Evolutionary conservation across 495 filamentous ascomycete species (phyloP).

Genomic region (Penicillium argentinense): DNA sequence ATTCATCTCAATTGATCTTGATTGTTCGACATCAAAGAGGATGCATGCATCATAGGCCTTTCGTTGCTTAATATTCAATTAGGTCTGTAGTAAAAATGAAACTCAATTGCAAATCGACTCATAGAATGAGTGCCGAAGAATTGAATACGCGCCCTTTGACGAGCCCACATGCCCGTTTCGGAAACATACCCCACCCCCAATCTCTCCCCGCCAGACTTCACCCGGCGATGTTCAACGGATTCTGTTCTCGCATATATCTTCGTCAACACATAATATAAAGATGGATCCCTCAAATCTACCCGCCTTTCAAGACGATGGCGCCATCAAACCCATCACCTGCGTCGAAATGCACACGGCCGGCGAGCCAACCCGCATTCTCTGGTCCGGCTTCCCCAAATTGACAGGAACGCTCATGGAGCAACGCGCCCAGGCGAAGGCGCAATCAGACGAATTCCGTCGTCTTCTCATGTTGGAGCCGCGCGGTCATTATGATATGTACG

Average conservation of each 20-base stretch:
- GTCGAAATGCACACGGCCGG: constrained; percentile 39
- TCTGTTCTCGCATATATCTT: no score
- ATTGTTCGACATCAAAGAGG: no score
- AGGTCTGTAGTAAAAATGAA: no score
- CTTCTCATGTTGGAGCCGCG: constrained; percentile 35
- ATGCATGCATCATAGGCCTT: no score
- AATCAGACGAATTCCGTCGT: constrained; percentile 28
- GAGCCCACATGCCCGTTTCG: constrained; percentile 1
- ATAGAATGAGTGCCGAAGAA: no score
- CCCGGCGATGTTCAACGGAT: no score
- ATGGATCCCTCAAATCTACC: no score
- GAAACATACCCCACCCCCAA: background rate
- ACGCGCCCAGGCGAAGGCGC: constrained; percentile 22
- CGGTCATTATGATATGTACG: constrained; percentile 36
- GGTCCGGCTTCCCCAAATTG: constrained; percentile 27
- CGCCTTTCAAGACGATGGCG: background rate
- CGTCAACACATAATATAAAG: no score
- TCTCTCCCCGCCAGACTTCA: no score
- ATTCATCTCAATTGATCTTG: no score
- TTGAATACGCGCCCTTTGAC: background rate
- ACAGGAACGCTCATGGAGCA: constrained; percentile 26
- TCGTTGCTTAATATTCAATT: background rate
- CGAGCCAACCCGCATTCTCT: constrained; percentile 34
- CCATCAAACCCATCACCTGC: constrained; percentile 22
- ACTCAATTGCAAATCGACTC: no score